Base-by-base conservation (phyloP, 441 rosid genomes). In the Adansonia madagascariensis region DNA sequence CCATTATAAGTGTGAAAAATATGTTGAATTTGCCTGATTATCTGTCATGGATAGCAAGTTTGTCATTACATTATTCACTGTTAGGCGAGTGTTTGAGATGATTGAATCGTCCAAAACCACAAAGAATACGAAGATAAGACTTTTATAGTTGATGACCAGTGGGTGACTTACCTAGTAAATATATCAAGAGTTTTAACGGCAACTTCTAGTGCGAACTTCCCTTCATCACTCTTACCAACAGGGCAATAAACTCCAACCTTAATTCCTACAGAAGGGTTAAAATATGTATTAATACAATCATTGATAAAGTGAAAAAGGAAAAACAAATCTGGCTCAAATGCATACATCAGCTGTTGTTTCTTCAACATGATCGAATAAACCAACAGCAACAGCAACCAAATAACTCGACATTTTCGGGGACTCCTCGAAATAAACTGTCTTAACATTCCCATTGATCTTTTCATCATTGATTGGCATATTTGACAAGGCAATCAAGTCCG, bases 361-460 rank as follows among this genome's bases (percentile, higher is more conserved):
- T 84, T 96, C 98, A 46, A 94, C 85, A 71, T 89, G 91, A 83
- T 92, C 94, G 80, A 96, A 96, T 85, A 94, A 82, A 73, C 99
- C 99, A 78, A 96, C 89, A 14, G 88, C 97, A 84, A 96, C 80
- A 3, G 99, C 98, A 8, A 96, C 97, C 88, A 96, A 86, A 88
- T 96, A 96, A 12, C 97, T 96, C 35, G 99, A 96, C 98, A 96
- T 96, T 73, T 89, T 83, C 14, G 99, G 98, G 0, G 99, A 85
- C 83, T 96, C 98, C 80, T 91, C 88, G 78, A 89, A 94, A 4
- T 81, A 87, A 71, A 96, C 91, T 8, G 85, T 84, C 89, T 94
- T 96, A 67, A 85, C 17, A 53, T 76, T 73, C 35, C 97, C 98
- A 82, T 89, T 79, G 72, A 89, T 88, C 84, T 88, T 90, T 88